Evolutionary conservation across 169 alveolate genomes (phyloP).

Genomic region (Eimeria necatrix): DNA sequence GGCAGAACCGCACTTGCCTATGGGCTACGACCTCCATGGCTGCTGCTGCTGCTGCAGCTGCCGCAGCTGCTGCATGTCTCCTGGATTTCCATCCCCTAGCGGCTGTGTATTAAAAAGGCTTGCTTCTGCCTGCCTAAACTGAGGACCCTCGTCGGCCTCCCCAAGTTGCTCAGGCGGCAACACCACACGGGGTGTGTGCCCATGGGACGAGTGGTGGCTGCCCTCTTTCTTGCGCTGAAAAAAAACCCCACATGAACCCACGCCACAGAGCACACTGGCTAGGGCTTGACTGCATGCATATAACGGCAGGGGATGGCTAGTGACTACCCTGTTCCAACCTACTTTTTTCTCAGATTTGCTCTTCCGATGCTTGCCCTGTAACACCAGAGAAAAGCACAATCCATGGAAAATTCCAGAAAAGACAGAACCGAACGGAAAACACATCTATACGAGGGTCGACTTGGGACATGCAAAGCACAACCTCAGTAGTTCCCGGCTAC

Average conservation of each 20-base stretch:
- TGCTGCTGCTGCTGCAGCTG: slow-evolving; percentile 45
- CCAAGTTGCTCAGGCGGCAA: background rate
- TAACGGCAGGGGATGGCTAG: too few relatives aligned
- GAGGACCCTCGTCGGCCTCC: background rate
- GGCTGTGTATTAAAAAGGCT: background rate
- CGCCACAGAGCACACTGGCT: background rate
- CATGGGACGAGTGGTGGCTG: slow-evolving; percentile 55
- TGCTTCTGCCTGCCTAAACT: background rate
- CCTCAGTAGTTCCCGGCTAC: too few relatives aligned
- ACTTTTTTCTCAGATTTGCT: slow-evolving; percentile 59
- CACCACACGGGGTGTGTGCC: background rate
- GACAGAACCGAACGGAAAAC: background rate
- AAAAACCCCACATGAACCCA: background rate
- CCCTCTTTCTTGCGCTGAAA: slow-evolving; percentile 59
- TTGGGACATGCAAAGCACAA: too few relatives aligned
- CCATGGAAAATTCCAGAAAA: background rate
- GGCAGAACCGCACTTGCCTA: background rate
- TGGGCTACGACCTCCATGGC: background rate
- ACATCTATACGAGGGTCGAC: background rate
- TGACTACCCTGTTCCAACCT: background rate
- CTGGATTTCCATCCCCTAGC: background rate
- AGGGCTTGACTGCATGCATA: background rate
- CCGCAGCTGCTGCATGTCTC: slow-evolving; percentile 36
- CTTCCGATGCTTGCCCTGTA: slow-evolving; percentile 51
- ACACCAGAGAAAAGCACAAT: background rate